Percentiles rank a stretch among this genome's conserved stretches.
These are phyloP conservation scores for Acidomyces sp. DNA, from an alignment of 495 filamentous ascomycete species.

Conservation along the genomic window DNA sequence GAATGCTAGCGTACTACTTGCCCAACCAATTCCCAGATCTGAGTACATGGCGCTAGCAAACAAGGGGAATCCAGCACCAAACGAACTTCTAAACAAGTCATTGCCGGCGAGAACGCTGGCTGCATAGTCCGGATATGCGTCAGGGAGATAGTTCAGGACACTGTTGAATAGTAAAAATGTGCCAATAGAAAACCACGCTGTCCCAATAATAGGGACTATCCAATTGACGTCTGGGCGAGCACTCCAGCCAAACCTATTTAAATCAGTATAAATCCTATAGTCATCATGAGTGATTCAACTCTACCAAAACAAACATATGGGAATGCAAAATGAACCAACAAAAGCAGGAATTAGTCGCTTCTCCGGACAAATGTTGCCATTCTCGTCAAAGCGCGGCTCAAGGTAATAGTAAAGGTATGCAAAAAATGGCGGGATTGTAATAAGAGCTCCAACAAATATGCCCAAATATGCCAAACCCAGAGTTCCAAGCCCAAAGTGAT, in stretches of 20 bases:
- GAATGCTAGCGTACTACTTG: slow-evolving; percentile 23
- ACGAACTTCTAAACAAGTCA: slow-evolving; percentile 35
- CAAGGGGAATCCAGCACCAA: slow-evolving; percentile 40
- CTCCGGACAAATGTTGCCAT: slow-evolving; percentile 34
- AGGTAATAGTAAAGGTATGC: slow-evolving; percentile 31
- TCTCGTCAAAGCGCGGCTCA: slow-evolving; percentile 31
- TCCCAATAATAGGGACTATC: slow-evolving; percentile 44
- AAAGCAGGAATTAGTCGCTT: slow-evolving; percentile 33
- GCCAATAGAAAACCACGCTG: slow-evolving; percentile 39
- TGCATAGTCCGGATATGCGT: slow-evolving; percentile 29
- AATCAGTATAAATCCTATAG: slow-evolving; percentile 33
- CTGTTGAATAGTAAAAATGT: slow-evolving; percentile 45
- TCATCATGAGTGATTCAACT: background rate
- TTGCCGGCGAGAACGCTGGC: slow-evolving; percentile 41
- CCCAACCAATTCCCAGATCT: slow-evolving; percentile 26
- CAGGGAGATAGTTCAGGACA: slow-evolving; percentile 28
- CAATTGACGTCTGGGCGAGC: slow-evolving; percentile 34
- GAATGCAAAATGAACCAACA: slow-evolving; percentile 34
- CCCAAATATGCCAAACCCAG: slow-evolving; percentile 40
- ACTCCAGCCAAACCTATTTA: slow-evolving; percentile 36
- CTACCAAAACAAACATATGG: slow-evolving; percentile 38
- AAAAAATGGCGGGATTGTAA: slow-evolving; percentile 36
- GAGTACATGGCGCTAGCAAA: slow-evolving; percentile 34
- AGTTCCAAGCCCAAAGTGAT: slow-evolving; percentile 36
- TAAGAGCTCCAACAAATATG: slow-evolving; percentile 33